Percentiles rank a stretch among this genome's conserved stretches.
Evolutionary conservation across 108 stramenopile species (phyloP).

Genomic region (Stephanodiscus triporus): DNA sequence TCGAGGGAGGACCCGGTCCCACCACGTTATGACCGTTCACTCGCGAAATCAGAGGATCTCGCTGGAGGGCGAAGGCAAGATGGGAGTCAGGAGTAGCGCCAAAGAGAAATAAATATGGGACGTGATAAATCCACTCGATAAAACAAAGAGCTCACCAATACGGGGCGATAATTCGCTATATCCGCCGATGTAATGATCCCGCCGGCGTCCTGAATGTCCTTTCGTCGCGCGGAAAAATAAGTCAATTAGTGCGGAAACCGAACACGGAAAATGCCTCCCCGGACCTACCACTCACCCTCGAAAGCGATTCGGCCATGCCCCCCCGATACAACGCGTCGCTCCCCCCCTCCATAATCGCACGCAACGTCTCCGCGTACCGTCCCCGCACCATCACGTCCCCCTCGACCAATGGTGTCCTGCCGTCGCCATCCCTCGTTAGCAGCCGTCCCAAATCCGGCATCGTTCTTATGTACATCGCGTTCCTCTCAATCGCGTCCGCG

Average conservation of each 20-base stretch:
- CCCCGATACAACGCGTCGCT: conserved; percentile 66
- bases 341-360: conserved; percentile 60
- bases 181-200: conserved; percentile 77
- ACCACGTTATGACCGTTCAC: conserved; percentile 63
- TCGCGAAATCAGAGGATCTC: conserved; percentile 56
- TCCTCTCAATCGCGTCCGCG: conserved; percentile 48
- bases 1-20: conserved; percentile 80
- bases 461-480: conserved; percentile 8
- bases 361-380: conserved; percentile 58
- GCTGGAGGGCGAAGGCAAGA: conserved; percentile 12
- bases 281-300: background rate
- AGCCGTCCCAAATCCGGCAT: conserved; percentile 29
- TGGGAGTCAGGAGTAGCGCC: too few species aligned
- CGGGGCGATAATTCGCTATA: conserved; percentile 58
- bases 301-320: conserved; percentile 51
- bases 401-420: conserved; percentile 37
- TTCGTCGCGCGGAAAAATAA: background rate
- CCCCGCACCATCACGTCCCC: conserved; percentile 70
- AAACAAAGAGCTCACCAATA: conserved; percentile 14
- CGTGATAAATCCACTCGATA: background rate
- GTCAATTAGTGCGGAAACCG: background rate
- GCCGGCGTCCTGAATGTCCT: conserved; percentile 62
- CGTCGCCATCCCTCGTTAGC: conserved; percentile 49
- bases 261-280: background rate
- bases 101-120: too few species aligned